Percentiles rank a stretch among this genome's conserved stretches.
These are phyloP conservation scores for Przewalskia tangutica DNA, from an alignment of 257 asterid species.

Conservation along the genomic window DNA sequence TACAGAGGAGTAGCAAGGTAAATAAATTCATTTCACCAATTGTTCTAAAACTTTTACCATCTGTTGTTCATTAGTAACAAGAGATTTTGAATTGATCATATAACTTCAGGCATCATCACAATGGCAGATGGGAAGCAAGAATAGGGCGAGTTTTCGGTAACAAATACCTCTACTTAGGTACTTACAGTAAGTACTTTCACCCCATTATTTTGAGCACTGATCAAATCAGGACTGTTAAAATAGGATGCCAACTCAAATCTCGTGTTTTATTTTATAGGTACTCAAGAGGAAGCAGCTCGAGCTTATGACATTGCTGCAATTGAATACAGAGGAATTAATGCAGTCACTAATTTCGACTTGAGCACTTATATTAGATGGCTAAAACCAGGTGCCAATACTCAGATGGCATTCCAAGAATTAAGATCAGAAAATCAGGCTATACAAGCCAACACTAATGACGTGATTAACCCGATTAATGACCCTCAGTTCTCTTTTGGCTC, in stretches of 20 bases:
- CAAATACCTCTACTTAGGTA: conserved; percentile 65
- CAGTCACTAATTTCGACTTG: conserved; percentile 61
- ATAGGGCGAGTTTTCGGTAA: conserved; percentile 64
- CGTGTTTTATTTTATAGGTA: conserved; percentile 27
- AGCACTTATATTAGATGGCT: conserved; percentile 56
- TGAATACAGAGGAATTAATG: conserved; percentile 62
- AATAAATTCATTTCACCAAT: background rate
- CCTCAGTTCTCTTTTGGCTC: conserved; percentile 14
- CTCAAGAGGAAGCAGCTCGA: conserved; percentile 75
- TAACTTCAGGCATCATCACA: conserved; percentile 51
- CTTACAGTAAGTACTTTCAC: conserved; percentile 36
- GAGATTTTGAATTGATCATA: background rate
- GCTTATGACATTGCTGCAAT: conserved; percentile 75
- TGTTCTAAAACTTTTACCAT: background rate
- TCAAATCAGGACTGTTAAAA: background rate
- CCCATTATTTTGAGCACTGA: background rate
- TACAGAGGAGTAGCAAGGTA: conserved; percentile 77
- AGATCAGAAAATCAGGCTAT: conserved; percentile 9
- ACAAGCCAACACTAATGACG: conserved; percentile 8
- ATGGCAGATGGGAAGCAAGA: conserved; percentile 85
- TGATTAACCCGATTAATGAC: conserved; percentile 13
- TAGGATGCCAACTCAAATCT: background rate
- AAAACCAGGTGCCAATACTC: conserved; percentile 29
- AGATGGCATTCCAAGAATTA: conserved; percentile 8
- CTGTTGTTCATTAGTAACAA: background rate